Base-by-base conservation (phyloP, 306 rosid species). In the Vigna radiata region DNA sequence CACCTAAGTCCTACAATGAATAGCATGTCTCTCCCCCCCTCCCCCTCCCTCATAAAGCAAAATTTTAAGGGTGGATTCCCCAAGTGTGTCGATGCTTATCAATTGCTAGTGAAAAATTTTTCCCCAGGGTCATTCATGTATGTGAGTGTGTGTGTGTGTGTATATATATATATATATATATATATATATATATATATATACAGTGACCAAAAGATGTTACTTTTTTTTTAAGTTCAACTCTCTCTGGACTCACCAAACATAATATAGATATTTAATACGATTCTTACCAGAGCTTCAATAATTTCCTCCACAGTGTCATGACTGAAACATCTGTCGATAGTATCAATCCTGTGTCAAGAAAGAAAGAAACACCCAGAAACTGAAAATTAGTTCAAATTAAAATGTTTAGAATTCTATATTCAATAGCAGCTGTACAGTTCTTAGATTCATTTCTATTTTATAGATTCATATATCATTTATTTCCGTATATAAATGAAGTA, bases 271-370 rank as follows among this genome's bases (percentile, higher is more conserved):
- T 68, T 79, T 59, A 72, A 68, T 67, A 68, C 37, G 72, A 82
- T 84, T 54, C 93, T 90, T 87, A 95, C 99, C 98, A 95, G 84
- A 54, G 94, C 92, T 76, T 86, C 97, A 59, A 89, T 60, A 77
- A 91, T 92, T 91, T 92, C 97, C 86, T 92, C 99, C 56, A 95
- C 84, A 1, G 99, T 86, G 81, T 95, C 99, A 14, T 85, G 92
- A 87, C 94, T 27, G 83, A 95, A 95, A 77, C 97, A 95, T 79
- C 73, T 86, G 80, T 89, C 96, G 53, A 90, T 87, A 36, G 66
- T 78, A 49, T 89, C 94, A 67, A 89, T 84, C 91, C 99, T 92
- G 89, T 17, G 80, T 72, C 67, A 78, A 73, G 61, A 76, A 36
- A 33, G 37, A 50, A 29, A 17, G 55, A 25, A 74, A 79, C 64